Percentiles rank a stretch among this genome's conserved stretches.
These are phyloP conservation scores for Pisolithus microcarpus DNA, from an alignment of 768 basidiomycete species.

Conservation along the genomic window DNA sequence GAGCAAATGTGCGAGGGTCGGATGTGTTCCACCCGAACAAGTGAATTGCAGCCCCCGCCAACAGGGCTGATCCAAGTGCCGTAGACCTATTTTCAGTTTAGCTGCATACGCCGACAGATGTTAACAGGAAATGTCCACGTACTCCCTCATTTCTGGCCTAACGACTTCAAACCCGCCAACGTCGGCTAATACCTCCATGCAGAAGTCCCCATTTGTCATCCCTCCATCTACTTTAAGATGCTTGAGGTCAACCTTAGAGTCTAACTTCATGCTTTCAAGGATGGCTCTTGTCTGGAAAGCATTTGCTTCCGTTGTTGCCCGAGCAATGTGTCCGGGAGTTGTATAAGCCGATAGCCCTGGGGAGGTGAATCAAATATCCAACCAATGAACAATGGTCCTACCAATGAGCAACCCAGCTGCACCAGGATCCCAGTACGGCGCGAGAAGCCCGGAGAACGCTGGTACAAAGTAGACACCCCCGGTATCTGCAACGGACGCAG, in stretches of 20 bases:
- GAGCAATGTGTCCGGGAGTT: constrained; percentile 85
- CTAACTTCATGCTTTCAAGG: constrained; percentile 89
- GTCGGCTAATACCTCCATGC: constrained; percentile 82
- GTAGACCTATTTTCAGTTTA: constrained; percentile 58
- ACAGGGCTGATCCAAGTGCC: constrained; percentile 88
- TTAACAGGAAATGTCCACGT: constrained; percentile 24
- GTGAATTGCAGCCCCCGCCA: constrained; percentile 82
- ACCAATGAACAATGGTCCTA: constrained; percentile 15
- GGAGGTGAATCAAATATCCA: background rate
- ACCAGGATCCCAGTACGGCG: constrained; percentile 95
- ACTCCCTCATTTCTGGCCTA: constrained; percentile 96
- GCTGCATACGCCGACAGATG: background rate
- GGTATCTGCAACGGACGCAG: constrained; percentile 64
- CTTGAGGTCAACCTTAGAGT: constrained; percentile 73
- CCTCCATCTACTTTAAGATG: constrained; percentile 96
- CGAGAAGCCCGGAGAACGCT: constrained; percentile 91
- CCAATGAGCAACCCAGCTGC: constrained; percentile 86
- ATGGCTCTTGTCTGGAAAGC: constrained; percentile 95
- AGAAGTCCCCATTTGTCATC: constrained; percentile 90
- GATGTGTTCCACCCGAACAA: constrained; percentile 90
- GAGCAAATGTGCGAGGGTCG: constrained; percentile 71
- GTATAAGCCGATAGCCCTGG: constrained; percentile 79
- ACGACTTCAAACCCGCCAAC: constrained; percentile 88
- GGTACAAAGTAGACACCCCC: constrained; percentile 97
- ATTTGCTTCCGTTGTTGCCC: constrained; percentile 93